These are phyloP conservation scores for Jaapia argillacea DNA, from an alignment of 768 basidiomycete species.

Conservation along the genomic window DNA sequence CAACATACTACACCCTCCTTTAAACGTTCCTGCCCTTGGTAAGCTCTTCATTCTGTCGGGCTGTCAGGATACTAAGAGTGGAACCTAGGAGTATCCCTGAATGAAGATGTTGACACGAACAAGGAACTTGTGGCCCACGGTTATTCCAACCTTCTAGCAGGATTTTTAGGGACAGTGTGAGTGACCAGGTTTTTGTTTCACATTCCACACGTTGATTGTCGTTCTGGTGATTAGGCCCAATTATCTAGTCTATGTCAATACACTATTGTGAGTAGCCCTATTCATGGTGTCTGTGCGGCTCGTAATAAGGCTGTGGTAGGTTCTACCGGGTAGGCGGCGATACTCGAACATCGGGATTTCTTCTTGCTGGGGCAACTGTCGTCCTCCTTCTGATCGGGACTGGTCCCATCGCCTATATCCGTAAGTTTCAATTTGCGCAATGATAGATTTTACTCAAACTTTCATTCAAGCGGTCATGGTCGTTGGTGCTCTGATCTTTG, in stretches of 20 bases:
- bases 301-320: conserved; percentile 17
- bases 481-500: conserved; percentile 86
- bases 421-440: conserved; percentile 38
- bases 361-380: conserved; percentile 70
- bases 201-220: not conserved
- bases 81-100: conserved; percentile 68
- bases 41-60: conserved; percentile 9
- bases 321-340: conserved; percentile 93
- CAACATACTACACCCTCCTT: conserved; percentile 74
- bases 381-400: conserved; percentile 76
- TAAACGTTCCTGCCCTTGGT: conserved; percentile 88
- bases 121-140: conserved; percentile 91
- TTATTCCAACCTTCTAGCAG: conserved; percentile 80
- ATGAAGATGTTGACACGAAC: conserved; percentile 85
- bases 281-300: not conserved
- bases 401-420: conserved; percentile 84
- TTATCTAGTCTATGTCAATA: conserved; percentile 84
- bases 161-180: conserved; percentile 72
- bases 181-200: conserved; percentile 16
- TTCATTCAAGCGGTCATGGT: conserved; percentile 84
- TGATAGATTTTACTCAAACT: not conserved
- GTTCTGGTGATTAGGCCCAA: conserved; percentile 42
- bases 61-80: not conserved
- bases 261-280: conserved; percentile 46
- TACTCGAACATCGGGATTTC: conserved; percentile 72